Base-by-base conservation (phyloP, 768 basidiomycete species). In the Thelephora ganbajun region DNA sequence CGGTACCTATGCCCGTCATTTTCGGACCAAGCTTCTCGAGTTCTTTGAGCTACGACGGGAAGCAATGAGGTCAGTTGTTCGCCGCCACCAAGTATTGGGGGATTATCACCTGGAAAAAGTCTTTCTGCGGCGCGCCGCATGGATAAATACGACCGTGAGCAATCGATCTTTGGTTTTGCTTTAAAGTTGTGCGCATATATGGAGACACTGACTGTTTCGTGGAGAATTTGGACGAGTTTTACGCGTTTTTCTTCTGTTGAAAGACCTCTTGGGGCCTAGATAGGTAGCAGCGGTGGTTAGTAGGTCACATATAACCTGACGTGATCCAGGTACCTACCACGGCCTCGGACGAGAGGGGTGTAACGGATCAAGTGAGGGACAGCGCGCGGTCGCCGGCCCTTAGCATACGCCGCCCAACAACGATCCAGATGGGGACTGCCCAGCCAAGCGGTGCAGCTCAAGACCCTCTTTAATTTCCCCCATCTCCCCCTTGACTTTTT, bases 181-280 rank as follows among this genome's bases (percentile, higher is more conserved):
- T n/a, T n/a, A n/a, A n/a, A 18, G 30, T 23, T 13, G 19, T 43
- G 9, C 18, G 26, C 14, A 33, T 44, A 12, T 18, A 50, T 46
- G 50, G 46, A 11, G 0, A n/a, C 16, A 52, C 61, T 51, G 57
- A 89, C 90, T 12, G 83, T 81, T 63, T 97, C 92, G 56, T 92
- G 90, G 57, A 97, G 94, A 54, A 97, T 88, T 64, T 93, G 91
- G 18, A 94, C 64, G 47, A 97, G 63, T 61, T 85, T 90, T 50
- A 80, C 71, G 57, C 86, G 82, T 65, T 97, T 96, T 63, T 96
- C 92, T 56, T 93, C 89, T 5, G 73, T 76, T 19, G 88, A 91
- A 33, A 97, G 69, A 56, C 92, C 91, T 65, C 86, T 72, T 30
- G 83, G 82, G 47, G 83, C 81, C 83, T 81, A 42, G 34, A 22